Base-by-base conservation (phyloP, 1,284 basidiomycete species). In the Phylloboletellus chloephorus region DNA sequence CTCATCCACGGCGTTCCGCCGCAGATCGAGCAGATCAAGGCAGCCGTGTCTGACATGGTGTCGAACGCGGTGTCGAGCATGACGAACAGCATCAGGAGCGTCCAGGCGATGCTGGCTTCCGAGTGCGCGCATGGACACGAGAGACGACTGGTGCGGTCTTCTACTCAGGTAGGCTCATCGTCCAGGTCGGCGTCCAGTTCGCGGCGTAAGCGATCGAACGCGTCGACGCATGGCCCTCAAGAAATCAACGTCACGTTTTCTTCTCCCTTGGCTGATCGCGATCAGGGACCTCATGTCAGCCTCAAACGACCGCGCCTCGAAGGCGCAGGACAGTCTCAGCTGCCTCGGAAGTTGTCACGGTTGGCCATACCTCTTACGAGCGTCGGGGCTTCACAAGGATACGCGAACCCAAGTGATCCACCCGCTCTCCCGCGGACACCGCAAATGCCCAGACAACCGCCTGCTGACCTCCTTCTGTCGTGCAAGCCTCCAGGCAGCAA, bases 1-100 rank as follows among this genome's bases (percentile, higher is more conserved):
- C 60, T 79, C 7, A 46, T 82, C 4, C 77, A 82, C 39, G 64
- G 72, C 5, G 47, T 83, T 19, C 73, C 79, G 2, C 55, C 73
- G 0, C 75, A 80, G 46, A 67, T 82, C 37, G 74, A 81, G 11
- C 54, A 54, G 20, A 44, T 52, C 39, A 63, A 52, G 42, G 13
- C 30, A 3, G 23, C 37, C 9, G 16, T 61, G 3, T 41, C 48
- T 0, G 52, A 58, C 16, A 39, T 41, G 37, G 44, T 58, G 7
- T 38, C 42, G 1, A 44, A 39, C 21, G 54, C 44, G 9, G 39
- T 51, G n/a, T 47, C 49, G 13, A 44, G 43, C 20, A 35, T 59
- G 41, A 48, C 46, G 8, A 39, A 24, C 8, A 36, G 26, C 16
- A 23, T 60, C 19, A 54, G 55, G 20, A 33, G 12, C 19, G 41